phyloP scores from a whole-genome alignment of 495 filamentous ascomycete genomes.

The Podospora anserina region DNA sequence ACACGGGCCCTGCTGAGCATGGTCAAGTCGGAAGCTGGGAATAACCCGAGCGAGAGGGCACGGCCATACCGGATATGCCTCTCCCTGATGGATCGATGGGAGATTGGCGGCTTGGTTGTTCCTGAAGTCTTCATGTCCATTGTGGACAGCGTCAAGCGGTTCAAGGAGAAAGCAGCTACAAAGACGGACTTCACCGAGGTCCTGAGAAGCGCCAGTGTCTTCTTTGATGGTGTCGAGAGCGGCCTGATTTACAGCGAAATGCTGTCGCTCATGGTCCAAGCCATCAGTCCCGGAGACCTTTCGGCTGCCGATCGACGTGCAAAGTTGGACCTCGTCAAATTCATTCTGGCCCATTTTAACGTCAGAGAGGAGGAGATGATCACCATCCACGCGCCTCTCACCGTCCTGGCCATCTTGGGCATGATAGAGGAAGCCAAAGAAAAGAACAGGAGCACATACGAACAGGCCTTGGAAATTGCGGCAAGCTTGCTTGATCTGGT shows the following conservation, averaged over 20 bases:
- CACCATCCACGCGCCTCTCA: constrained; percentile 73
- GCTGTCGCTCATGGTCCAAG: constrained; percentile 54
- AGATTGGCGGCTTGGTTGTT: constrained; percentile 86
- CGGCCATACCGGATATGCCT: constrained; percentile 86
- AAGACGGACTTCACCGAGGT: constrained; percentile 80
- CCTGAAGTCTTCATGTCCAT: constrained; percentile 83
- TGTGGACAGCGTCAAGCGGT: constrained; percentile 71
- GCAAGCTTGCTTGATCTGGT: constrained; percentile 60
- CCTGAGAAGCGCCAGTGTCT: constrained; percentile 83
- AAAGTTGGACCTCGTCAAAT: constrained; percentile 70
- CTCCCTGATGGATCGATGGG: constrained; percentile 96
- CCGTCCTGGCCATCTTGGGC: constrained; percentile 65
- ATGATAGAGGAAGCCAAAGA: constrained; percentile 50
- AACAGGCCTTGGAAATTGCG: constrained; percentile 51
- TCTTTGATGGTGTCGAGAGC: constrained; percentile 96
- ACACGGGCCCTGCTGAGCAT: constrained; percentile 71
- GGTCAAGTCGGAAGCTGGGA: constrained; percentile 55
- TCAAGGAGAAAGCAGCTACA: constrained; percentile 55
- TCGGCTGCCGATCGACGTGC: constrained; percentile 45
- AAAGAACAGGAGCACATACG: constrained; percentile 21
- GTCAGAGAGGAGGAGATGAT: constrained; percentile 96
- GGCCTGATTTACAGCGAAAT: constrained; percentile 88
- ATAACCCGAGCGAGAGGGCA: constrained; percentile 66
- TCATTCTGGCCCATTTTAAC: constrained; percentile 86
- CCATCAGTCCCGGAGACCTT: constrained; percentile 49